Percentiles rank a stretch among this genome's conserved stretches.
phyloP scores from a whole-genome alignment of 306 rosid species.

The Vigna nakashimae region DNA sequence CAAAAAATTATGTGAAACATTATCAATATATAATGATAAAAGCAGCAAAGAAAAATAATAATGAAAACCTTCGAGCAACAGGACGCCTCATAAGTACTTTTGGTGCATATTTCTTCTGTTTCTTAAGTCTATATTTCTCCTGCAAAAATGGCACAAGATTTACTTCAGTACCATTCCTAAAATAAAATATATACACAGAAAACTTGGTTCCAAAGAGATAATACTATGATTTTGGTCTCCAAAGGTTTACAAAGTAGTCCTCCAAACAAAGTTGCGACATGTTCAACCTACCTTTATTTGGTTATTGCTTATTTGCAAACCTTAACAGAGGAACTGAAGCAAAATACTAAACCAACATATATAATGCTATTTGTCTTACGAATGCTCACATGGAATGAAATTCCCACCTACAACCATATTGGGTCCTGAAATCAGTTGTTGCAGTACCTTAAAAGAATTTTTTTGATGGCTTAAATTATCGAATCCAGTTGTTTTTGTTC shows the following conservation, averaged over 20 bases:
- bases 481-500: no score
- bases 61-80: conserved; percentile 71
- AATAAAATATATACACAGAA: conserved; percentile 12
- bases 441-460: not conserved
- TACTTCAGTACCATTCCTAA: conserved; percentile 34
- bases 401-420: not conserved
- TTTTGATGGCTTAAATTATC: no score
- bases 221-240: not conserved
- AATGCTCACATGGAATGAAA: not conserved
- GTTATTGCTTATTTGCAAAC: not conserved
- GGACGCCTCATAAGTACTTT: conserved; percentile 88
- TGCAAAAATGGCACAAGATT: conserved; percentile 49
- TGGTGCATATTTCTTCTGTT: conserved; percentile 97
- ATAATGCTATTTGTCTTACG: not conserved
- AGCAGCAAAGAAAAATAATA: conserved; percentile 6
- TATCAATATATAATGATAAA: not conserved
- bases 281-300: conserved; percentile 7
- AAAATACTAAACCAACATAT: not conserved
- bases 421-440: not conserved
- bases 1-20: not conserved
- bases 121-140: conserved; percentile 94
- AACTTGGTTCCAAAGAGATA: not conserved
- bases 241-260: not conserved
- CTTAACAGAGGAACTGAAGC: not conserved
- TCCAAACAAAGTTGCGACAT: not conserved